Conservation (phyloP, 768 basidiomycete genomes). For the Calvatia gigantea region DNA sequence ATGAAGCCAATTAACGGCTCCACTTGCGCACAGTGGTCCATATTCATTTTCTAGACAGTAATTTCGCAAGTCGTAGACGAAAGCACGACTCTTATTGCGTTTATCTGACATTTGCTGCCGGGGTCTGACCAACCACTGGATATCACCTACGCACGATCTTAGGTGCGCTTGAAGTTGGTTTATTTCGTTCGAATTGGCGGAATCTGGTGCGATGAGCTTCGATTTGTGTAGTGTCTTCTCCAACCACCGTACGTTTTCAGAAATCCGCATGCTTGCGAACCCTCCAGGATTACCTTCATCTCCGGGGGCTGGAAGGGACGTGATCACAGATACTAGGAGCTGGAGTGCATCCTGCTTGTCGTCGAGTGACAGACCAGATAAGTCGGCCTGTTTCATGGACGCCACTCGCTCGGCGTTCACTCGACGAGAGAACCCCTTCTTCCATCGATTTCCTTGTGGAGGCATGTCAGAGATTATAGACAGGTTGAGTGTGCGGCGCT, state of each 20-base stretch:
- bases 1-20: slow-evolving; percentile 59
- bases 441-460: slow-evolving; percentile 13
- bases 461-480: neutral
- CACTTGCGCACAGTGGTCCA: slow-evolving; percentile 52
- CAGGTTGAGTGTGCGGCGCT: slow-evolving; percentile 3
- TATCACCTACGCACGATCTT: slow-evolving; percentile 39
- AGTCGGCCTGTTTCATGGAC: slow-evolving; percentile 34
- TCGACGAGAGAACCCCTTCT: slow-evolving; percentile 11
- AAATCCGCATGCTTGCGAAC: slow-evolving; percentile 18
- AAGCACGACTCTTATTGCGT: slow-evolving; percentile 49
- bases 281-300: neutral
- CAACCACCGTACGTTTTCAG: slow-evolving; percentile 45
- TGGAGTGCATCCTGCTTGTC: slow-evolving; percentile 33
- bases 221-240: slow-evolving; percentile 30
- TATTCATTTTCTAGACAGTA: slow-evolving; percentile 48
- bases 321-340: slow-evolving; percentile 38
- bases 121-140: neutral
- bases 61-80: slow-evolving; percentile 63
- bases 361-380: slow-evolving; percentile 14
- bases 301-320: slow-evolving; percentile 25
- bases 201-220: neutral
- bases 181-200: slow-evolving; percentile 1
- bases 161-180: slow-evolving; percentile 31
- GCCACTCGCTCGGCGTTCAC: slow-evolving; percentile 2
- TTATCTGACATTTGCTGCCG: slow-evolving; percentile 22